phyloP scores from a whole-genome alignment of 2,329 filamentous ascomycete species.

The Volutella citrinella region DNA sequence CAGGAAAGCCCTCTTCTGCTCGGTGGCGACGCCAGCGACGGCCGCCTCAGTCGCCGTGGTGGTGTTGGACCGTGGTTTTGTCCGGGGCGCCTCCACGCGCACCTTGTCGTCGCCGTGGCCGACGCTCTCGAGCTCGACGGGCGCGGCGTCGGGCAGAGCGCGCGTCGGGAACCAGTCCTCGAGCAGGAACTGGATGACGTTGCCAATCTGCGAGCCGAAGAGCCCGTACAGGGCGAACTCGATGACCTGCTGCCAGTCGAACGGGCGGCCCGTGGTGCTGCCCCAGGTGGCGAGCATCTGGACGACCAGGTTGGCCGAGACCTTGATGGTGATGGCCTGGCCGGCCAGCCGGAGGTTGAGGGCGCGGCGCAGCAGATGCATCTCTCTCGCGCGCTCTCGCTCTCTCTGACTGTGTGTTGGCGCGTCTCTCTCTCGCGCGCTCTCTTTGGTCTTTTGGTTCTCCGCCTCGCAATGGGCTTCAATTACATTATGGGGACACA shows the following conservation, averaged over 20 bases:
- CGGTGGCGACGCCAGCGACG: constrained; percentile 18
- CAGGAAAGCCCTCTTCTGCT: constrained; percentile 10
- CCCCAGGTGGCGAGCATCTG: constrained; percentile 21
- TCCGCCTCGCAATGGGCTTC: too few species aligned
- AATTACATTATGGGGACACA: too few species aligned
- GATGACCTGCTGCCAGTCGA: constrained; percentile 32
- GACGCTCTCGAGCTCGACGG: constrained; percentile 18
- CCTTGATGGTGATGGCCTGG: constrained; percentile 28
- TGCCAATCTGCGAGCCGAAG: constrained; percentile 33
- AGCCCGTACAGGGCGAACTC: constrained; percentile 36
- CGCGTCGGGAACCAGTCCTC: constrained; percentile 33
- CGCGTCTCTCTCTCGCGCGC: too few species aligned
- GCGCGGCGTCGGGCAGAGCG: constrained; percentile 16
- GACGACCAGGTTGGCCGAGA: constrained; percentile 30
- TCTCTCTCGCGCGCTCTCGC: constrained; percentile 6
- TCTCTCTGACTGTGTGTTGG: too few species aligned
- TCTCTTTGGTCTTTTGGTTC: too few species aligned
- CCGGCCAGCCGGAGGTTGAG: constrained; percentile 26
- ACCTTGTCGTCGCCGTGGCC: constrained; percentile 16
- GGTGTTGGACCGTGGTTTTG: too few species aligned
- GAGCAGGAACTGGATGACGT: constrained; percentile 33
- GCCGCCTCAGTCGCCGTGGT: constrained; percentile 19
- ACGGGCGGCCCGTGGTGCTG: constrained; percentile 14
- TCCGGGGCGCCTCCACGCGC: too few species aligned
- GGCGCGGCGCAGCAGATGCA: constrained; percentile 23